Percentiles rank a stretch among this genome's conserved stretches.
phyloP scores from a whole-genome alignment of 768 basidiomycete species.

The Trametes cinnabarina region DNA sequence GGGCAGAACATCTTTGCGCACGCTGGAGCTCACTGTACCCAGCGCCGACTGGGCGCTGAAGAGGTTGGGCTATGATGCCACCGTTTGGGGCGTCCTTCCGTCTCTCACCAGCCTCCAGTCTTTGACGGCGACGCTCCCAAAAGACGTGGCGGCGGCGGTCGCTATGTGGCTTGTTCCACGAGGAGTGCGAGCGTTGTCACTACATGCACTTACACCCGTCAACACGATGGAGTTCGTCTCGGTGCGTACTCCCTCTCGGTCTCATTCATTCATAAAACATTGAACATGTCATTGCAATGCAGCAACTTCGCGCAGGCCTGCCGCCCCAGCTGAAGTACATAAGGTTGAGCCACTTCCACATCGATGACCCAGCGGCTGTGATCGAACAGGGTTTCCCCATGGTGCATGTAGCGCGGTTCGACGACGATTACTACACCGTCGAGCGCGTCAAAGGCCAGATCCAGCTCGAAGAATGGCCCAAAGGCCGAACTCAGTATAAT shows the following conservation, averaged over 20 bases:
- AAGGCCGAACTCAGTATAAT: conserved; percentile 49
- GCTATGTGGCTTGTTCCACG: conserved; percentile 67
- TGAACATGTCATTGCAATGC: background rate
- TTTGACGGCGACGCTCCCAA: conserved; percentile 61
- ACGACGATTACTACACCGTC: conserved; percentile 56
- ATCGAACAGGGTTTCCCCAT: conserved; percentile 63
- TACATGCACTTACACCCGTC: conserved; percentile 26
- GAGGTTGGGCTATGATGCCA: conserved; percentile 64
- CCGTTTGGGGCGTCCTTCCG: conserved; percentile 70
- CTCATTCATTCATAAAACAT: background rate
- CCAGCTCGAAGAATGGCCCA: conserved; percentile 57
- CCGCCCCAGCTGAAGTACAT: conserved; percentile 54
- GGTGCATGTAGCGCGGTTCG: conserved; percentile 55
- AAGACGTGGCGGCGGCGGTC: conserved; percentile 58
- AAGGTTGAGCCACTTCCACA: conserved; percentile 49
- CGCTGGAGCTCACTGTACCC: conserved; percentile 43
- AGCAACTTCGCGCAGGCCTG: conserved; percentile 62
- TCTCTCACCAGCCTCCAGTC: conserved; percentile 50
- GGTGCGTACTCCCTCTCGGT: conserved; percentile 15
- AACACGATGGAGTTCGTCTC: conserved; percentile 29
- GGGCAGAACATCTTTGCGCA: conserved; percentile 49
- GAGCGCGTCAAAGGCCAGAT: conserved; percentile 31
- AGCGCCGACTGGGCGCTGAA: conserved; percentile 43
- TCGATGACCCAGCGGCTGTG: conserved; percentile 39
- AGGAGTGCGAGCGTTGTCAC: conserved; percentile 28